Conservation (phyloP, 305 asterid species). For the Nicotiana rustica region DNA sequence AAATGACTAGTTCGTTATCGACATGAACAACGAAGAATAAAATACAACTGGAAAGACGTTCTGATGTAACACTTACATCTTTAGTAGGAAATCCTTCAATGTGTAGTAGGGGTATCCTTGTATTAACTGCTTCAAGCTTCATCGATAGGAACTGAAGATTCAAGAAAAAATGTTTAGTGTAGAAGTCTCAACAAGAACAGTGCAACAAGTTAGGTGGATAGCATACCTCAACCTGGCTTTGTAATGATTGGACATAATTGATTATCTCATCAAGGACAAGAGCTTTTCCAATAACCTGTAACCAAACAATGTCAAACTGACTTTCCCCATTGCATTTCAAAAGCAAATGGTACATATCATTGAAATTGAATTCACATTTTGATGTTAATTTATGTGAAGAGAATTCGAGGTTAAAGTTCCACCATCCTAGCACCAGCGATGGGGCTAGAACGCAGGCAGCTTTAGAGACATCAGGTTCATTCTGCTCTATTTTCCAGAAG, state of each 20-base stretch:
- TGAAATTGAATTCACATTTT: neutral
- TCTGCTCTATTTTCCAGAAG: conserved; percentile 23
- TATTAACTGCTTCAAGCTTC: conserved; percentile 94
- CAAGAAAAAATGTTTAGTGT: conserved; percentile 32
- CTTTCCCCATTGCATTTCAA: neutral
- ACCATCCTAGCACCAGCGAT: conserved; percentile 23
- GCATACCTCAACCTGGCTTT: conserved; percentile 87
- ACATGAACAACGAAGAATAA: neutral
- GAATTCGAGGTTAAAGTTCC: neutral
- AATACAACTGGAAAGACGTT: neutral
- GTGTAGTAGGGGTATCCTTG: conserved; percentile 59
- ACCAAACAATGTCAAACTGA: conserved; percentile 34
- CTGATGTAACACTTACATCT: conserved; percentile 63
- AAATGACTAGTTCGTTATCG: neutral
- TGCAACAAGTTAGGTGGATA: neutral
- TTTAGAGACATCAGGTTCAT: conserved; percentile 29
- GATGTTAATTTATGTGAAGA: conserved; percentile 11
- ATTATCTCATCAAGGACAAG: conserved; percentile 94
- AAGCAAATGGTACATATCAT: conserved; percentile 23
- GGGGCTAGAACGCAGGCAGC: conserved; percentile 23
- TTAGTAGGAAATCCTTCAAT: conserved; percentile 84
- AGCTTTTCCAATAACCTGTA: conserved; percentile 91
- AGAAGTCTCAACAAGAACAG: neutral
- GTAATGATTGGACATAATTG: conserved; percentile 89
- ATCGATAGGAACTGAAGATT: conserved; percentile 78